Evolutionary conservation across 225 moss, liverwort and hornwort genomes (phyloP).

Genomic region (Physcomitrium patens): DNA sequence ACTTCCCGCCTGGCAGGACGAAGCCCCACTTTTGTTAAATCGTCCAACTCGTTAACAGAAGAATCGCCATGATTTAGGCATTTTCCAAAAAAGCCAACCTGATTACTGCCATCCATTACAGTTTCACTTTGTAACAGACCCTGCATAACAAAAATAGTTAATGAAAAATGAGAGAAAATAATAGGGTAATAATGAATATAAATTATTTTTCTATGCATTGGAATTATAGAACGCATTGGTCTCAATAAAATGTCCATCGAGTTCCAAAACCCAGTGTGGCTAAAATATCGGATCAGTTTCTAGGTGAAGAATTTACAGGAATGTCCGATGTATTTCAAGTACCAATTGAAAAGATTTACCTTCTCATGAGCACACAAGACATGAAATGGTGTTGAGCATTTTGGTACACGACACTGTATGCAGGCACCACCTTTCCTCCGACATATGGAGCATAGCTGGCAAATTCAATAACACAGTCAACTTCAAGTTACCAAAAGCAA

Average conservation of each 20-base stretch:
- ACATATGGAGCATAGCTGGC: constrained; percentile 88
- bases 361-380: constrained; percentile 93
- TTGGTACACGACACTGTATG: constrained; percentile 85
- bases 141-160: constrained; percentile 37
- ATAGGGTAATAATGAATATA: constrained; percentile 11
- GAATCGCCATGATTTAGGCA: constrained; percentile 76
- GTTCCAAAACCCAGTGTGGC: too few species aligned
- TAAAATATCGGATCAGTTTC: too few species aligned
- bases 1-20: constrained; percentile 49
- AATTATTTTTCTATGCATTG: neutral
- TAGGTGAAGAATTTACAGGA: too few species aligned
- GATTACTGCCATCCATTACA: constrained; percentile 83
- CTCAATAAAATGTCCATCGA: too few species aligned
- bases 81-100: constrained; percentile 88
- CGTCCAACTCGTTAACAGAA: constrained; percentile 46
- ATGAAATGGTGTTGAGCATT: constrained; percentile 82
- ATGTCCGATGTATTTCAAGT: too few species aligned
- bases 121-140: constrained; percentile 91
- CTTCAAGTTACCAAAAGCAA: constrained; percentile 12
- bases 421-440: constrained; percentile 87
- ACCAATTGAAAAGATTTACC: constrained; percentile 41
- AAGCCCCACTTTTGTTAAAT: constrained; percentile 37
- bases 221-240: neutral
- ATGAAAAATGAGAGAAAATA: neutral
- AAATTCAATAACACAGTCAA: constrained; percentile 26